Evolutionary conservation across 495 filamentous ascomycete species (phyloP).

Genomic region (Talaromyces wortmannii): DNA sequence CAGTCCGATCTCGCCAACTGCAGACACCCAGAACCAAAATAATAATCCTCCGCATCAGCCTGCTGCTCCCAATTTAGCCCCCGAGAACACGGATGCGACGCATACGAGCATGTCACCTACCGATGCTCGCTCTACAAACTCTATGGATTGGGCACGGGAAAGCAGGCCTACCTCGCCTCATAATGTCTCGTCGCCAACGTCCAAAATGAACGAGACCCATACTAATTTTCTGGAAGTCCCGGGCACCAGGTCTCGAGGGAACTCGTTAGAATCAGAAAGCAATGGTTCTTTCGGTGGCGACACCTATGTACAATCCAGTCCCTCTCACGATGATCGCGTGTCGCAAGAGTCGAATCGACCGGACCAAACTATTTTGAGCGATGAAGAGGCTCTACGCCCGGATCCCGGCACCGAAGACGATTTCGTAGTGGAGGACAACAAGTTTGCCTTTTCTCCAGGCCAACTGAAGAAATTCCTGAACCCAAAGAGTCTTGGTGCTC

Average conservation of each 20-base stretch:
- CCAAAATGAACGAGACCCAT: slow-evolving; percentile 39
- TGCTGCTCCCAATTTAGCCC: slow-evolving; percentile 13
- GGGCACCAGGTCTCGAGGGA: slow-evolving; percentile 52
- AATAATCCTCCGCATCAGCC: slow-evolving; percentile 9
- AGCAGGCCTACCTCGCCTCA: slow-evolving; percentile 84
- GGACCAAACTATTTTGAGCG: slow-evolving; percentile 35
- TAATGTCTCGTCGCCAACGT: slow-evolving; percentile 71
- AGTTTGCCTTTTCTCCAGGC: slow-evolving; percentile 76
- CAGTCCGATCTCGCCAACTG: slow-evolving; percentile 16
- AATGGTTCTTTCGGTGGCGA: slow-evolving; percentile 47
- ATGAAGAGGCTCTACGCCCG: slow-evolving; percentile 57
- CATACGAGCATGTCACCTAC: slow-evolving; percentile 40
- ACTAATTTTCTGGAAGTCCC: slow-evolving; percentile 60
- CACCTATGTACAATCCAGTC: slow-evolving; percentile 28
- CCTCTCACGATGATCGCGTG: slow-evolving; percentile 20
- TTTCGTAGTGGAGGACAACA: slow-evolving; percentile 69
- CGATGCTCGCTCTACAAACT: slow-evolving; percentile 53
- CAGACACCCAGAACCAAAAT: slow-evolving; percentile 6
- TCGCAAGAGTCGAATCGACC: slow-evolving; percentile 18
- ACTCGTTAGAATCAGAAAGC: slow-evolving; percentile 55
- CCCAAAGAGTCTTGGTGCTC: slow-evolving; percentile 73
- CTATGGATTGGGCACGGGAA: slow-evolving; percentile 69
- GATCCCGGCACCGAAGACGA: slow-evolving; percentile 66
- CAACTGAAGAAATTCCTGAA: slow-evolving; percentile 74
- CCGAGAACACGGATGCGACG: slow-evolving; percentile 30